Evolutionary conservation across 768 basidiomycete genomes (phyloP).

Genomic region (Naganishia antarctica): DNA sequence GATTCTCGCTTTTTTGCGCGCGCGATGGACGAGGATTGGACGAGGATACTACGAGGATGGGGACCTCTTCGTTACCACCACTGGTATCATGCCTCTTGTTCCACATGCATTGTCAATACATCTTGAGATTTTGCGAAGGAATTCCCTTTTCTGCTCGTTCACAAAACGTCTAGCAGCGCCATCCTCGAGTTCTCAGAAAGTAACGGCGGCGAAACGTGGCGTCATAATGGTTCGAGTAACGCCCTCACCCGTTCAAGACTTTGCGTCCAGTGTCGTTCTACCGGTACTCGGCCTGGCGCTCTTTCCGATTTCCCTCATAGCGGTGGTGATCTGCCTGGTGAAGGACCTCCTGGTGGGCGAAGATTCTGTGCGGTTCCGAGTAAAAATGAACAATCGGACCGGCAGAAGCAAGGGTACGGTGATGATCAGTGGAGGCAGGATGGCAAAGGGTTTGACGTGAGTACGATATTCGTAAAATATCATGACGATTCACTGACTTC

Average conservation of each 20-base stretch:
- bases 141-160: too few species aligned
- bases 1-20: neutral
- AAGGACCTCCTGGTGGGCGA: slow-evolving; percentile 24
- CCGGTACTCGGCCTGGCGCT: slow-evolving; percentile 32
- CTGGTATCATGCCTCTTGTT: too few species aligned
- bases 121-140: too few species aligned
- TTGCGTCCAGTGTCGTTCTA: slow-evolving; percentile 26
- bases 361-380: slow-evolving; percentile 16
- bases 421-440: slow-evolving; percentile 43
- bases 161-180: too few species aligned
- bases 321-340: slow-evolving; percentile 32
- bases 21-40: neutral
- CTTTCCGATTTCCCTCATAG: slow-evolving; percentile 35
- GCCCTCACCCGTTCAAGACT: slow-evolving; percentile 18
- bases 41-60: too few species aligned
- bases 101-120: too few species aligned
- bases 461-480: slow-evolving; percentile 24
- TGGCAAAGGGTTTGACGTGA: slow-evolving; percentile 45
- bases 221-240: slow-evolving; percentile 14
- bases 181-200: too few species aligned
- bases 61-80: too few species aligned
- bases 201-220: too few species aligned
- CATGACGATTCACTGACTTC: too few species aligned
- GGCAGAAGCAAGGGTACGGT: slow-evolving; percentile 34
- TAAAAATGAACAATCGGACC: slow-evolving; percentile 4